A percentile compares a stretch with the other conserved stretches of the same genome.
These are phyloP conservation scores for Linderniella brevidens DNA, from an alignment of 257 asterid genomes.

Conservation along the genomic window DNA sequence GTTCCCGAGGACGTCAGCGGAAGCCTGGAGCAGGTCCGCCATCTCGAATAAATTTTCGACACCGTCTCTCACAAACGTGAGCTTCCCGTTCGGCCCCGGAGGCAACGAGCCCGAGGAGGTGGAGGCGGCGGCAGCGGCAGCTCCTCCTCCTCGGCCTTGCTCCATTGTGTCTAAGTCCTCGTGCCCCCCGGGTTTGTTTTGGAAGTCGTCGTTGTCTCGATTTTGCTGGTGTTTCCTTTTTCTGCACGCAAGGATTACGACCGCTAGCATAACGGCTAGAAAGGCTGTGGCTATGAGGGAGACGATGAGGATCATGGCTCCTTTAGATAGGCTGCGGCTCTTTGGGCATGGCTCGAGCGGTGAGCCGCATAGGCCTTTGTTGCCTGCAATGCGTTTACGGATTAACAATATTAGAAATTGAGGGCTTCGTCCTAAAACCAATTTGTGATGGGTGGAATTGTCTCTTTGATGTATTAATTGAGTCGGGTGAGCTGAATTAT, in stretches of 20 bases:
- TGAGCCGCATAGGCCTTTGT: constrained; percentile 48
- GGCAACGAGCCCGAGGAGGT: constrained; percentile 16
- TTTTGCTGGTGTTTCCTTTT: constrained; percentile 7
- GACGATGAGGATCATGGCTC: constrained; percentile 15
- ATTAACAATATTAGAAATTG: too few species aligned
- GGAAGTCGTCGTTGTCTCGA: background rate
- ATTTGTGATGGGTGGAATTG: too few species aligned
- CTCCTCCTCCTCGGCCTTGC: constrained; percentile 18
- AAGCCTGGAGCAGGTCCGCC: constrained; percentile 65
- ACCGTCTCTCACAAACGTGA: constrained; percentile 48
- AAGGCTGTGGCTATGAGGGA: constrained; percentile 24
- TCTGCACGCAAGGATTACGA: constrained; percentile 26
- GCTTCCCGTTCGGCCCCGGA: constrained; percentile 23
- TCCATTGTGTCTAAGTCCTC: constrained; percentile 35
- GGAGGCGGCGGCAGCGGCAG: constrained; percentile 4
- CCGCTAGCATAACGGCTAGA: constrained; percentile 23
- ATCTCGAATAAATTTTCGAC: constrained; percentile 47
- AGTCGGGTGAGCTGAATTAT: too few species aligned
- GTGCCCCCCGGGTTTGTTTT: constrained; percentile 2
- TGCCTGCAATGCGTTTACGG: too few species aligned
- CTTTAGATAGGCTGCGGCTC: background rate
- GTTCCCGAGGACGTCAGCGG: constrained; percentile 81
- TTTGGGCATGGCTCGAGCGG: constrained; percentile 42
- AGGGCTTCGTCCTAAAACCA: too few species aligned
- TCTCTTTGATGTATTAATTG: too few species aligned